phyloP scores from a whole-genome alignment of 169 alveolate genomes.

The Plasmodium relictum region DNA sequence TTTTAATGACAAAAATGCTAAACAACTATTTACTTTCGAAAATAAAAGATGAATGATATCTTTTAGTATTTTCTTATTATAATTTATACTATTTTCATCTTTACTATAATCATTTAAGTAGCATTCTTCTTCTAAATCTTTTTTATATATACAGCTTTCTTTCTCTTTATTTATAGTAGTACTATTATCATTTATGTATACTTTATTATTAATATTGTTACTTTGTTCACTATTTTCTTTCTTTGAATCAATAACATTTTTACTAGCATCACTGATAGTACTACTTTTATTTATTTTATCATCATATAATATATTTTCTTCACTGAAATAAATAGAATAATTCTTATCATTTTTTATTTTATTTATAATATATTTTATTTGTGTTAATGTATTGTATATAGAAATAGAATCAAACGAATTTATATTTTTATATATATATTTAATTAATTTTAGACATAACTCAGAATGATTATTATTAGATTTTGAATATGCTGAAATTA shows the following conservation, averaged over 20 bases:
- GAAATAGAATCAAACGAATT: constrained; percentile 67
- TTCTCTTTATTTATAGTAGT: background rate
- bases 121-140: background rate
- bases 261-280: too few species aligned
- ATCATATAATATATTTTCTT: background rate
- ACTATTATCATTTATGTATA: too few species aligned
- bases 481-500: constrained; percentile 54
- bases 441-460: constrained; percentile 11
- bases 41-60: constrained; percentile 41
- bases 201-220: too few species aligned
- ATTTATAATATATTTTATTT: constrained; percentile 17
- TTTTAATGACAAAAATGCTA: constrained; percentile 65
- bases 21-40: constrained; percentile 59
- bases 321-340: background rate
- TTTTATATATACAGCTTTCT: background rate
- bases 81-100: background rate
- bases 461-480: background rate
- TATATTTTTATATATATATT: constrained; percentile 35
- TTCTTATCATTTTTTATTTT: background rate
- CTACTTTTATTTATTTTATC: too few species aligned
- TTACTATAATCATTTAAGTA: background rate
- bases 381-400: constrained; percentile 51
- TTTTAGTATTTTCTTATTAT: background rate
- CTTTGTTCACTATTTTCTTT: too few species aligned
- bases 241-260: too few species aligned